Percentiles rank a stretch among this genome's conserved stretches.
Evolutionary conservation across 1,284 basidiomycete genomes (phyloP).

Genomic region (Fomes fomentarius): DNA sequence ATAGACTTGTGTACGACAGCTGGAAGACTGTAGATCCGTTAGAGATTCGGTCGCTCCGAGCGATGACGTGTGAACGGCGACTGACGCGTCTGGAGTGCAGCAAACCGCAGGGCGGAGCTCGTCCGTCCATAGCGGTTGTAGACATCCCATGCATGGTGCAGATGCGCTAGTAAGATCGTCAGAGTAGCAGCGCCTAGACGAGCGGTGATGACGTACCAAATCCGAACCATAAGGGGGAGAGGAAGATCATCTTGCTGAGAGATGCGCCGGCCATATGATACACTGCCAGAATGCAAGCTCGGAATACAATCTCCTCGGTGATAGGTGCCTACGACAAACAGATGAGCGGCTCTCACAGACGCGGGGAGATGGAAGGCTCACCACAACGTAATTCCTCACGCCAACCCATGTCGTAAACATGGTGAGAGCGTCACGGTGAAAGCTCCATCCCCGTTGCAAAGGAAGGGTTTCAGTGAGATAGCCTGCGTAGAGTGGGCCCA

Average conservation of each 20-base stretch:
- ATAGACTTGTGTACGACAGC: constrained; percentile 86
- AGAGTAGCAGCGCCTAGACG: constrained; percentile 7
- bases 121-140: constrained; percentile 76
- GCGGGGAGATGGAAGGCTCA: constrained; percentile 43
- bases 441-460: constrained; percentile 58
- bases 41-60: constrained; percentile 2
- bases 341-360: background rate
- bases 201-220: constrained; percentile 56
- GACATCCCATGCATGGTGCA: constrained; percentile 89
- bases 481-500: constrained; percentile 79
- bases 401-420: constrained; percentile 58
- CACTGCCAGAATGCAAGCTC: constrained; percentile 80
- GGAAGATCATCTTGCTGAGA: constrained; percentile 66
- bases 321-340: constrained; percentile 69
- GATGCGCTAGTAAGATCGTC: constrained; percentile 64
- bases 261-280: constrained; percentile 72
- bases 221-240: constrained; percentile 88
- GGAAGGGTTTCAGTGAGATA: constrained; percentile 64
- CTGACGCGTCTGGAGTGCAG: constrained; percentile 65
- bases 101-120: constrained; percentile 59
- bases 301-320: constrained; percentile 93
- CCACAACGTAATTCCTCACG: constrained; percentile 79
- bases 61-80: constrained; percentile 12
- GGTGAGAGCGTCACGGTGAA: constrained; percentile 41
- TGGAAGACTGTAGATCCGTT: constrained; percentile 69